Percentiles rank a stretch among this genome's conserved stretches.
Evolutionary conservation across 208 protist genomes (phyloP).

Genomic region (Crithidia expoeki): DNA sequence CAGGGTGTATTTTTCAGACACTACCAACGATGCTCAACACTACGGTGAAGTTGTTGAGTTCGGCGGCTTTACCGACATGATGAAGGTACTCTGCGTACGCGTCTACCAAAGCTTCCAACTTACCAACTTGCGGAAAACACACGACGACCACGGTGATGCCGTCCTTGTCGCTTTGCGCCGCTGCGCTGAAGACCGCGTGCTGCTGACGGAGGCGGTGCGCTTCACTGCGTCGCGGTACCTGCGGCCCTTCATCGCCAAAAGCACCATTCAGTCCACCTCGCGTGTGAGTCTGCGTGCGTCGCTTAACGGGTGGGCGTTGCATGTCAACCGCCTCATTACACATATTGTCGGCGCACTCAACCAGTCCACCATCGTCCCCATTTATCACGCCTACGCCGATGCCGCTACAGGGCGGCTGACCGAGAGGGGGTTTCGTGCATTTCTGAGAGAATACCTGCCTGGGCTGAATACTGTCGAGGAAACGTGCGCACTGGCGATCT

Average conservation of each 20-base stretch:
- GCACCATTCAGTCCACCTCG: slow-evolving; percentile 56
- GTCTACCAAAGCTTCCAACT: slow-evolving; percentile 73
- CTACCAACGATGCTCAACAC: not conserved
- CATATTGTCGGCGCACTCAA: slow-evolving; percentile 64
- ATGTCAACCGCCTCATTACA: slow-evolving; percentile 64
- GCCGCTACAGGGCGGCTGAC: slow-evolving; percentile 48
- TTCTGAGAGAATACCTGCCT: slow-evolving; percentile 64
- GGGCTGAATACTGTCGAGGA: slow-evolving; percentile 50
- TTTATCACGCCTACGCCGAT: slow-evolving; percentile 65
- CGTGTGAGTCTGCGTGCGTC: slow-evolving; percentile 52
- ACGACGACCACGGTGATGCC: slow-evolving; percentile 12
- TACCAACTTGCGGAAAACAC: slow-evolving; percentile 33
- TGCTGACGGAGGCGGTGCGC: slow-evolving; percentile 61
- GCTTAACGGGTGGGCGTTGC: slow-evolving; percentile 67
- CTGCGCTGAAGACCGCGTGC: slow-evolving; percentile 69
- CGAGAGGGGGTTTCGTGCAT: slow-evolving; percentile 46
- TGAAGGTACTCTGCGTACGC: slow-evolving; percentile 85
- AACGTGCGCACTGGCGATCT: slow-evolving; percentile 61
- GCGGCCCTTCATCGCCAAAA: slow-evolving; percentile 55
- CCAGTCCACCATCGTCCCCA: slow-evolving; percentile 54
- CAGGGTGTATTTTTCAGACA: not conserved
- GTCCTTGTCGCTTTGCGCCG: slow-evolving; percentile 52
- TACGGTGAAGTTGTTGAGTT: slow-evolving; percentile 51
- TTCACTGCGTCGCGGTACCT: slow-evolving; percentile 72
- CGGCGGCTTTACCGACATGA: slow-evolving; percentile 82